Base-by-base conservation (phyloP, 2,329 filamentous ascomycete species). In the Dothistroma septosporum region DNA sequence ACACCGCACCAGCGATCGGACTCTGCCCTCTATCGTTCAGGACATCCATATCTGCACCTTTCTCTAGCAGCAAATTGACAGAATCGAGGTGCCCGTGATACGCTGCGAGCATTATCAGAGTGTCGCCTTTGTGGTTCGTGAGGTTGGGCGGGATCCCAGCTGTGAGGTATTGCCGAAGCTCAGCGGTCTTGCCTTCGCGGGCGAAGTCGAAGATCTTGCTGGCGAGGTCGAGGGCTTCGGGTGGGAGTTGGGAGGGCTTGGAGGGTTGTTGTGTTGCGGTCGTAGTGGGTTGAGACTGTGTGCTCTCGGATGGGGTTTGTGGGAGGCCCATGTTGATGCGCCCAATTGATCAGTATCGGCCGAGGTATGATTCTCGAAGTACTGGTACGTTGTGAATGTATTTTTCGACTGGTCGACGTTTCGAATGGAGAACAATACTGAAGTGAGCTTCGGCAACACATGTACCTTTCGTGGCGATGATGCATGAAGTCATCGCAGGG, bases 101-200 rank as follows among this genome's bases (percentile, higher is more conserved):
- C 0, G 87, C 82, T 0, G 87, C 85, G 0, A 91, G 81, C 88
- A 91, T 91, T 61, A 91, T 77, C 62, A 91, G 74, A n/a, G 83
- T 89, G 71, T 91, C 87, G 53, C 88, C 88, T 64, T 88, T 87
- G 54, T 87, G 82, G 68, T 91, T 90, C 22, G 87, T 89, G 73
- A 91, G 78, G 68, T 90, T 90, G 1, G 83, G 78, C 0, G 87
- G 87, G 28, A 91, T 76, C 1, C 88, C 87, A 1, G 84, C 85
- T 1, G 80, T 78, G 41, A 91, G 73, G 53, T 88, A 88, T 73
- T 87, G 82, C 47, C 80, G 71, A n/a, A 91, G 83, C 12, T 84
- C 73, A 5, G 81, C 71, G 2, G 82, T 77, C 53, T 87, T 77
- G 58, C 87, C 88, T 22, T 75, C 71, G 33, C 88, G 82, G 1